phyloP scores from a whole-genome alignment of 2,329 filamentous ascomycete genomes.

The Cercospora brassicicola region DNA sequence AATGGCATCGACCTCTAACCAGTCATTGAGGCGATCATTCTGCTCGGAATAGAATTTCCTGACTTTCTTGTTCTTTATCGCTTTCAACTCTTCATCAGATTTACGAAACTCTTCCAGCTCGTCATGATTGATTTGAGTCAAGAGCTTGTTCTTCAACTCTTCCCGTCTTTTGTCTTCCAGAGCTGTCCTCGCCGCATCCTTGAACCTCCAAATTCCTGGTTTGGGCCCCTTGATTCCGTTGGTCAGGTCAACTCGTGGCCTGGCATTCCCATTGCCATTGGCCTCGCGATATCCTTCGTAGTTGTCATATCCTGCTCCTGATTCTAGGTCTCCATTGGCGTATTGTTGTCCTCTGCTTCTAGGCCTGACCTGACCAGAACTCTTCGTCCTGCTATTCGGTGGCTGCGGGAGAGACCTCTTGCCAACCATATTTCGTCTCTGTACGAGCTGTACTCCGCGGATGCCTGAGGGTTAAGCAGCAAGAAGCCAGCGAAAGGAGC shows the following conservation, averaged over 20 bases:
- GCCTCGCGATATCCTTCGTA: constrained; percentile 9
- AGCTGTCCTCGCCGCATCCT: constrained; percentile 50
- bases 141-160: constrained; percentile 52
- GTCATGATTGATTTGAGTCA: constrained; percentile 49
- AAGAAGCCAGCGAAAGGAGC: background rate
- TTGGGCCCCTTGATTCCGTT: constrained; percentile 27
- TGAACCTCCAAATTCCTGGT: constrained; percentile 45
- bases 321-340: constrained; percentile 22
- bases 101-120: constrained; percentile 54
- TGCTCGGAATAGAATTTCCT: constrained; percentile 56
- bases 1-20: constrained; percentile 60
- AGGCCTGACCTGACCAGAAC: constrained; percentile 10
- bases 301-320: constrained; percentile 13
- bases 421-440: constrained; percentile 31
- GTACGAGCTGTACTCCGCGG: background rate
- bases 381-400: constrained; percentile 1
- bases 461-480: background rate
- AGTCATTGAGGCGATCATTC: constrained; percentile 57
- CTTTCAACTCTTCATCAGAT: constrained; percentile 55
- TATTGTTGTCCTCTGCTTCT: constrained; percentile 10
- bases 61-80: constrained; percentile 55
- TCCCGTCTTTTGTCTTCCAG: constrained; percentile 48
- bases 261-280: constrained; percentile 25
- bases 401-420: constrained; percentile 29
- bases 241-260: background rate